Evolutionary conservation across 257 asterid genomes (phyloP).

Genomic region (Penstemon davidsonii): DNA sequence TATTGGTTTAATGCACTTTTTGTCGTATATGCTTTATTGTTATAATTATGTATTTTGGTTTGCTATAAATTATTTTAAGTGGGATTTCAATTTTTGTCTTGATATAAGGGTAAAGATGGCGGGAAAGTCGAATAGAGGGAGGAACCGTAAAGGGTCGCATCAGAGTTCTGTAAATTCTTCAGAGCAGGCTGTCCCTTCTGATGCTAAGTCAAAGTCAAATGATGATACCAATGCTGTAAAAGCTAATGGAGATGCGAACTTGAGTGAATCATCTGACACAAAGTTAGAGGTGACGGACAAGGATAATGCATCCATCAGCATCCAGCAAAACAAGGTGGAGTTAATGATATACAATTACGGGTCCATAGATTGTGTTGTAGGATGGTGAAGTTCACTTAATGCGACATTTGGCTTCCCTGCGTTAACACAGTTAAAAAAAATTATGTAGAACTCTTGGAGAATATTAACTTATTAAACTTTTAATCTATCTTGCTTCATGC

Average conservation of each 20-base stretch:
- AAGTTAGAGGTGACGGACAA: constrained; percentile 47
- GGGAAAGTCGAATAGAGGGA: constrained; percentile 81
- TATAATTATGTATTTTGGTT: not conserved
- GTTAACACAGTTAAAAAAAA: not conserved
- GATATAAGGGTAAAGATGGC: constrained; percentile 63
- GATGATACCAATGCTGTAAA: constrained; percentile 21
- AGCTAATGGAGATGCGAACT: constrained; percentile 50
- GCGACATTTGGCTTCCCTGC: not conserved
- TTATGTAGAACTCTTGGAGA: too few species aligned
- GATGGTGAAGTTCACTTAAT: not conserved
- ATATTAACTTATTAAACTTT: too few species aligned
- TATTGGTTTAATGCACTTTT: not conserved
- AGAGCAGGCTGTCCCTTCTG: constrained; percentile 37
- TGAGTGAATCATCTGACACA: constrained; percentile 34
- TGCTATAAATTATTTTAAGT: not conserved
- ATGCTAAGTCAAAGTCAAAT: too few species aligned
- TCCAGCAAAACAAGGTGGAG: constrained; percentile 52
- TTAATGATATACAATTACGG: not conserved
- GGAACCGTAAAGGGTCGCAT: constrained; percentile 59
- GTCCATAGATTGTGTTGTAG: not conserved
- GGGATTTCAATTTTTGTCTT: not conserved
- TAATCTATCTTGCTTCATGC: too few species aligned
- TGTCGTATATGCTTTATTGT: not conserved
- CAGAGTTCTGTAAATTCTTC: constrained; percentile 38
- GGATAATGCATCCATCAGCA: constrained; percentile 39